Evolutionary conservation across 2,329 filamentous ascomycete genomes (phyloP).

Genomic region (Truncatella angustata): DNA sequence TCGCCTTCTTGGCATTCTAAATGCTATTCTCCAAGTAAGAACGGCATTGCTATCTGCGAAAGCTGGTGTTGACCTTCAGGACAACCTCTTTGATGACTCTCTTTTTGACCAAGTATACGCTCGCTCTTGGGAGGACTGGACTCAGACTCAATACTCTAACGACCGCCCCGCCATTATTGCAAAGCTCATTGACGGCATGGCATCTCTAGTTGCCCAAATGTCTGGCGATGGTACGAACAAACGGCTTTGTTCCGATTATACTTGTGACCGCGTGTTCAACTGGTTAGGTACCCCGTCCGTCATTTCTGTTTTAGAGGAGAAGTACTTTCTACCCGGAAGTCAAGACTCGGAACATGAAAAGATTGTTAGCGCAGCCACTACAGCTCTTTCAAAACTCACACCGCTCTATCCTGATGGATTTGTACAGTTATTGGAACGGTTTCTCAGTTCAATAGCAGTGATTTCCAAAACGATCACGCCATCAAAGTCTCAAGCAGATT

Average conservation of each 20-base stretch:
- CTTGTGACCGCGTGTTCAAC: constrained; percentile 22
- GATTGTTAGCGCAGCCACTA: constrained; percentile 23
- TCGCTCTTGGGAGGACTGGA: constrained; percentile 23
- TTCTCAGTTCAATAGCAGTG: constrained; percentile 21
- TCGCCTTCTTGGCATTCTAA: constrained; percentile 51
- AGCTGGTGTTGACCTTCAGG: constrained; percentile 9
- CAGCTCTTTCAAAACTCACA: constrained; percentile 23
- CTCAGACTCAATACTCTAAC: constrained; percentile 11
- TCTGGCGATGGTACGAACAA: constrained; percentile 15
- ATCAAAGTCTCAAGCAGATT: constrained; percentile 15
- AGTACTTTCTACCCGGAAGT: constrained; percentile 13
- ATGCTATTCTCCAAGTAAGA: constrained; percentile 41
- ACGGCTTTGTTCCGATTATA: constrained; percentile 25
- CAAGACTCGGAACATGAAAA: constrained; percentile 12
- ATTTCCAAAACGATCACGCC: constrained; percentile 18
- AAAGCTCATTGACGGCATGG: constrained; percentile 27
- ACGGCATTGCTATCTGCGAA: constrained; percentile 16
- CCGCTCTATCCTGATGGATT: constrained; percentile 27
- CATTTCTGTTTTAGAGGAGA: constrained; percentile 21
- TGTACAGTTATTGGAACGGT: constrained; percentile 25
- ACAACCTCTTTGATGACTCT: constrained; percentile 27
- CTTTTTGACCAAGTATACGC: constrained; percentile 26
- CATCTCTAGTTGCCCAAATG: constrained; percentile 24
- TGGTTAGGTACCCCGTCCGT: constrained; percentile 25
- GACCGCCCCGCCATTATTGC: constrained; percentile 22